These are phyloP conservation scores for Fusarium sp. DNA, from an alignment of 2,329 filamentous ascomycete species.

Conservation along the genomic window DNA sequence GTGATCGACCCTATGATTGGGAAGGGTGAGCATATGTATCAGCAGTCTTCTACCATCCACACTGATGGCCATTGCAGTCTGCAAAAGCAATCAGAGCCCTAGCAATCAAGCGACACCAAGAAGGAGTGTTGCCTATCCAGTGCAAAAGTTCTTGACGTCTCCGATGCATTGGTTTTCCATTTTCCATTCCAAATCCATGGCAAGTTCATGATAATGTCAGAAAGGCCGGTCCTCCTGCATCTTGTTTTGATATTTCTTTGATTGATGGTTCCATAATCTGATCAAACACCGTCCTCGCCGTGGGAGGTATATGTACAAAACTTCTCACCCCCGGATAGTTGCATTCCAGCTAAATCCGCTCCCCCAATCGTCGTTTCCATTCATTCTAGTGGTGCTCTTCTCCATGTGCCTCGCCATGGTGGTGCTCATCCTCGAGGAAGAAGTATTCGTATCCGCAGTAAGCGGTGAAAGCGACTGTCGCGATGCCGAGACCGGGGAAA, in stretches of 20 bases:
- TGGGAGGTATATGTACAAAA: constrained; percentile 42
- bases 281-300: constrained; percentile 24
- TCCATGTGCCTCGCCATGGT: constrained; percentile 62
- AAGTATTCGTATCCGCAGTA: constrained; percentile 93
- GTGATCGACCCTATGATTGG: neutral
- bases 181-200: neutral
- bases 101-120: neutral
- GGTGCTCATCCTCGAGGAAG: constrained; percentile 79
- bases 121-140: neutral
- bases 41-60: neutral
- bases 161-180: neutral
- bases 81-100: no score
- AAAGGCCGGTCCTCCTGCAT: neutral
- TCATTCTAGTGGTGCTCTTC: constrained; percentile 64
- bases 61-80: neutral
- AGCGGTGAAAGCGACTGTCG: constrained; percentile 85
- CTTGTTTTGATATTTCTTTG: constrained; percentile 16
- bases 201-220: neutral
- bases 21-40: neutral
- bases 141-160: neutral
- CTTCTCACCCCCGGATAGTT: constrained; percentile 11
- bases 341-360: constrained; percentile 17
- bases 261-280: constrained; percentile 35
- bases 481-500: constrained; percentile 93
- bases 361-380: constrained; percentile 18